A percentile compares a stretch with the other conserved stretches of the same genome.
Evolutionary conservation across 148 eudicot genomes (phyloP).

Genomic region (Camellia granthamiana): DNA sequence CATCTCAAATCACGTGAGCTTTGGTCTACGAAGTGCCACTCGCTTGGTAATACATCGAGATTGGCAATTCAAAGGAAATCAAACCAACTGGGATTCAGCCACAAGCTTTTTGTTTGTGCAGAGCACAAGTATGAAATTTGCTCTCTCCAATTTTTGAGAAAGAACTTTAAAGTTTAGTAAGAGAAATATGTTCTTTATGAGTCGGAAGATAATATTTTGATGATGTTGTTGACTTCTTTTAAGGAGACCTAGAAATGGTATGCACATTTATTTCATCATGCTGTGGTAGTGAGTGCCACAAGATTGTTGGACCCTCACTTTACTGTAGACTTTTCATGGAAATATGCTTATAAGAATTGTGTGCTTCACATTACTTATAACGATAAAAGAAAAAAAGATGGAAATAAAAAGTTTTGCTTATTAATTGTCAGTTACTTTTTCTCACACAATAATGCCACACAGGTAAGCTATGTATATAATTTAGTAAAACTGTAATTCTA

Average conservation of each 20-base stretch:
- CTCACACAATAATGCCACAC: background rate
- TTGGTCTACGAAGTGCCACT: constrained; percentile 30
- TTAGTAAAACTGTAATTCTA: too few relatives aligned
- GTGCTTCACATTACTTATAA: background rate
- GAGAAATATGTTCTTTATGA: background rate
- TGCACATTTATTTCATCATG: background rate
- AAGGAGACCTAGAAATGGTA: background rate
- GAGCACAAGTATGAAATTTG: constrained; percentile 39
- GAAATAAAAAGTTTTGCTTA: background rate
- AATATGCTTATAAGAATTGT: background rate
- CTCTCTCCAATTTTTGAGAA: background rate
- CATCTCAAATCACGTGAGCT: constrained; percentile 34
- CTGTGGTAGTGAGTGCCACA: background rate
- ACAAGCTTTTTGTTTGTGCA: constrained; percentile 38
- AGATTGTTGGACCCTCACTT: background rate
- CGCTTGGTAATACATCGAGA: constrained; percentile 27
- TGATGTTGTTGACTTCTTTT: background rate
- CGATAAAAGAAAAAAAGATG: background rate
- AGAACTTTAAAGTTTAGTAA: background rate
- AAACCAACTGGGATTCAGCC: constrained; percentile 21
- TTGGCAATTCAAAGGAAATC: constrained; percentile 34
- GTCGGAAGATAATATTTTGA: background rate
- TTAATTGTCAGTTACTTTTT: background rate
- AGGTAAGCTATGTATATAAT: background rate
- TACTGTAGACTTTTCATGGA: background rate